Percentiles rank a stretch among this genome's conserved stretches.
phyloP scores from a whole-genome alignment of 208 protist genomes.

The Trypanosoma brucei region DNA sequence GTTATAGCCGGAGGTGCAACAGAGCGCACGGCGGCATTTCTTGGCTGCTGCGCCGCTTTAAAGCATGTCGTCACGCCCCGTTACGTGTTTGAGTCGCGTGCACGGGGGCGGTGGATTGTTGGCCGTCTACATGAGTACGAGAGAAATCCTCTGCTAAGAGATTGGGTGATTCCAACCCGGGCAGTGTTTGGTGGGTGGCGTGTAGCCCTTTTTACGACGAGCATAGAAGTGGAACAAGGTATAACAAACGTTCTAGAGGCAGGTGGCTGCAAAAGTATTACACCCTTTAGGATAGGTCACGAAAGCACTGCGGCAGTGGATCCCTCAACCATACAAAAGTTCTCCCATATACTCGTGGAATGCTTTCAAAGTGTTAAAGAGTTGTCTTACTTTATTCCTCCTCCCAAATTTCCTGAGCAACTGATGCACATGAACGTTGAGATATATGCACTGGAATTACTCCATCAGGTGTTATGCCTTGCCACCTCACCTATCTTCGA shows the following conservation, averaged over 20 bases:
- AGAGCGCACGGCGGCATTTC: constrained; percentile 77
- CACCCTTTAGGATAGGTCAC: constrained; percentile 28
- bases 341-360: constrained; percentile 66
- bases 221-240: constrained; percentile 31
- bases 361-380: constrained; percentile 31
- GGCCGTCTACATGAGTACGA: constrained; percentile 50
- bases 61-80: constrained; percentile 57
- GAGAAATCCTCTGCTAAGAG: constrained; percentile 43
- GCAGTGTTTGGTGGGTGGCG: constrained; percentile 47
- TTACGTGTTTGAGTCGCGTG: constrained; percentile 57
- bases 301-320: constrained; percentile 8
- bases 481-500: constrained; percentile 39
- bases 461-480: constrained; percentile 61
- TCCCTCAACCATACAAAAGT: constrained; percentile 1
- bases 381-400: constrained; percentile 32
- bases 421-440: constrained; percentile 28
- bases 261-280: constrained; percentile 41
- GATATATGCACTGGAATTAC: constrained; percentile 64
- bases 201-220: constrained; percentile 51
- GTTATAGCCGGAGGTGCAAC: constrained; percentile 57
- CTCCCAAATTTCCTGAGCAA: constrained; percentile 38
- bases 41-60: constrained; percentile 61
- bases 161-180: background rate
- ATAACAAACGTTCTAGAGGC: constrained; percentile 45
- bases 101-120: constrained; percentile 53